Conservation (phyloP, 768 basidiomycete genomes). For the Termitomyces sp. region DNA sequence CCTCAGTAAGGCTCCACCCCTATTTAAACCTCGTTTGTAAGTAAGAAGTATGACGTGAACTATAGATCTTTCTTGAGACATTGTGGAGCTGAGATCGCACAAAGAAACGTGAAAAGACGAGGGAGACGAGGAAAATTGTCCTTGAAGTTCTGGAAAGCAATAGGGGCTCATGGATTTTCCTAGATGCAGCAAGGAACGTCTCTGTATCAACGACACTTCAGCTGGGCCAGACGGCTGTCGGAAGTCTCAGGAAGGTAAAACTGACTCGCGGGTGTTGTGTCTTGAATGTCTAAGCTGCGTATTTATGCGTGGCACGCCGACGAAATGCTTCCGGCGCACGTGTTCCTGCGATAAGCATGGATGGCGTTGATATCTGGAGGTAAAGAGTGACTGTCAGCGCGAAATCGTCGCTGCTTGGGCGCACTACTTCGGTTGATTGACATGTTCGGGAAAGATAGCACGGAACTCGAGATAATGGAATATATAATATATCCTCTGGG, state of each 20-base stretch:
- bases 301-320: neutral
- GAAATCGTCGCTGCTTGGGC: neutral
- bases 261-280: conserved; percentile 7
- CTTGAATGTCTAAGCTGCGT: conserved; percentile 5
- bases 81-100: conserved; percentile 1
- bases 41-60: conserved; percentile 6
- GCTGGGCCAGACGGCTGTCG: neutral
- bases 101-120: neutral
- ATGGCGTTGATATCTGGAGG: neutral
- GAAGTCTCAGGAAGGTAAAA: conserved; percentile 6
- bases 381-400: no score
- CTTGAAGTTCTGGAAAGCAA: neutral
- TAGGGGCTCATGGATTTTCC: neutral
- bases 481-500: neutral
- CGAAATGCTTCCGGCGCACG: conserved; percentile 1
- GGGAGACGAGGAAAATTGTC: neutral
- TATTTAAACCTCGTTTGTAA: conserved; percentile 12
- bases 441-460: neutral
- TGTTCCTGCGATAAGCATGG: neutral
- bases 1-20: conserved; percentile 1
- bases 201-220: neutral
- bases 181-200: neutral
- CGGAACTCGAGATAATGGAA: neutral
- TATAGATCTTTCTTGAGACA: conserved; percentile 6
- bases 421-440: neutral